Percentiles rank a stretch among this genome's conserved stretches.
Conservation (phyloP, 1,284 basidiomycete species). For the Ceratobasidium sp. region DNA sequence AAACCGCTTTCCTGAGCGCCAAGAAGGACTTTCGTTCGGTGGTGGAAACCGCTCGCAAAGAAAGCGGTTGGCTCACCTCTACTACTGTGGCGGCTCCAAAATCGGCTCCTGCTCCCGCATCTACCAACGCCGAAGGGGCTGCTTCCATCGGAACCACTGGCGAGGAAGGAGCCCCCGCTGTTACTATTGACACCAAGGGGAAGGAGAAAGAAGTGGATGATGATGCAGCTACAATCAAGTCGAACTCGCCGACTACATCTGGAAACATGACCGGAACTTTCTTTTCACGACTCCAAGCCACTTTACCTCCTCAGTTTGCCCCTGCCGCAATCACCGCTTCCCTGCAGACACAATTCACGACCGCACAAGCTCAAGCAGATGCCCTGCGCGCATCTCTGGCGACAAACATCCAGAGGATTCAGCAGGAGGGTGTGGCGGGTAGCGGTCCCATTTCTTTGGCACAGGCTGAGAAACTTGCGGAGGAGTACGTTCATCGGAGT, state of each 20-base stretch:
- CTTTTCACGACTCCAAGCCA: conserved; percentile 75
- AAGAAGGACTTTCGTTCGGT: conserved; percentile 81
- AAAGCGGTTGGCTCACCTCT: conserved; percentile 69
- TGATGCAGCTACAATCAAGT: conserved; percentile 27
- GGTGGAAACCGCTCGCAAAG: conserved; percentile 83
- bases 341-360: conserved; percentile 67
- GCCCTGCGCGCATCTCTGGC: conserved; percentile 69
- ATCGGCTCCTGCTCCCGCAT: conserved; percentile 51
- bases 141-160: conserved; percentile 24
- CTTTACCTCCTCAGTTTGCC: conserved; percentile 70
- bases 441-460: conserved; percentile 55
- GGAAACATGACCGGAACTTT: conserved; percentile 56
- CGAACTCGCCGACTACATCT: conserved; percentile 21
- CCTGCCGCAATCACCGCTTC: conserved; percentile 59
- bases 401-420: conserved; percentile 74
- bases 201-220: conserved; percentile 42
- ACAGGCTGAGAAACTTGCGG: conserved; percentile 84
- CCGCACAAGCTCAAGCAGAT: conserved; percentile 51
- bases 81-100: conserved; percentile 52
- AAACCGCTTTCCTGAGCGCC: conserved; percentile 74
- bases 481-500: conserved; percentile 68
- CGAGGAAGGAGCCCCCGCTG: conserved; percentile 1
- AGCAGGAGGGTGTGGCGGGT: conserved; percentile 56
- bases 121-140: conserved; percentile 49
- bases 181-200: conserved; percentile 42